Base-by-base conservation (phyloP, 2,329 filamentous ascomycete species). In the Cadophora gregata region DNA sequence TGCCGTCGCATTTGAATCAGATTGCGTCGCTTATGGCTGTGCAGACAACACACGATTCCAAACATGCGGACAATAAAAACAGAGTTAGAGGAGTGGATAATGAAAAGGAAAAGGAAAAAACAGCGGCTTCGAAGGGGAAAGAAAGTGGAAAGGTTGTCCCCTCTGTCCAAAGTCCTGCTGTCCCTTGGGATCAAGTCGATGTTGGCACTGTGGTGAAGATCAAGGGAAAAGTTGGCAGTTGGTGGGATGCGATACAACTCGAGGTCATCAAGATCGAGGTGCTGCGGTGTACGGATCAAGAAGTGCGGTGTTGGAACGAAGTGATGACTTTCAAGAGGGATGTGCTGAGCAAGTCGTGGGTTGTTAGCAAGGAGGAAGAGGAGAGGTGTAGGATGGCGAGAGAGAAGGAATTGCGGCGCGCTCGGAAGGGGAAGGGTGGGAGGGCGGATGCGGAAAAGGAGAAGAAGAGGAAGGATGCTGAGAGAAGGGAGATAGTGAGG, bases 221-320 rank as follows among this genome's bases (percentile, higher is more conserved):
- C 65, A 87, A 87, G 69, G 88, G 87, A 7, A 77, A 78, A 1
- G 71, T 89, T 19, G 79, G 75, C 5, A 74, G 78, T 0, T 89
- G 82, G 67, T 80, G 84, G 62, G 79, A 80, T 1, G 77, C 81
- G 65, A 82, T 77, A 71, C 85, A 88, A 73, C 79, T 90, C 69
- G 81, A 81, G 51, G 80, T 87, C 25, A 79, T 84, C 55, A 86
- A 84, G 71, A 77, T 86, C 64, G 73, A 75, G n/a, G 70, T 79
- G 0, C 64, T 90, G 4, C 75, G 74, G 27, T 81, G 82, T 53
- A 90, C 87, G 0, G 81, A 82, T 55, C 80, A 85, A 38, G 88
- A 91, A 74, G 79, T 89, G 3, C 76, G 74, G 8, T 85, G 88
- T 9, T 90, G 88, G 88, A 80, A 83, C 71, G 86, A 86, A 77